These are phyloP conservation scores for Triangularia setosa DNA, from an alignment of 2,329 filamentous ascomycete species.

Conservation along the genomic window DNA sequence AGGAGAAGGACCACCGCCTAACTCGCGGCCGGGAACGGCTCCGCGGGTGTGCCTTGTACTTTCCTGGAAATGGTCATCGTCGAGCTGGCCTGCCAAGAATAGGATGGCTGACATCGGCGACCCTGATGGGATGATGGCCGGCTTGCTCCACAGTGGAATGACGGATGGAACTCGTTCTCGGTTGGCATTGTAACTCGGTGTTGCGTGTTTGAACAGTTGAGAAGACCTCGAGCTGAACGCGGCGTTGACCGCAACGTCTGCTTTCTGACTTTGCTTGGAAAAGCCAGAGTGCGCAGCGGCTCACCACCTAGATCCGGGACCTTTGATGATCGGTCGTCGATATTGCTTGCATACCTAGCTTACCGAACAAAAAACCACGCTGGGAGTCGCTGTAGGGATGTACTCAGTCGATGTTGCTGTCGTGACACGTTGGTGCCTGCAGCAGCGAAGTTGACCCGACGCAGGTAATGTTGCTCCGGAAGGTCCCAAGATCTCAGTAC, in stretches of 20 bases:
- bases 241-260: background rate
- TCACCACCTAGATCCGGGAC: background rate
- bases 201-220: background rate
- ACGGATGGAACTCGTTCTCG: background rate
- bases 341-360: constrained; percentile 5
- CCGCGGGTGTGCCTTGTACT: constrained; percentile 2
- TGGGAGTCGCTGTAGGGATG: background rate
- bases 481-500: constrained; percentile 9
- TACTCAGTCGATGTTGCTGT: constrained; percentile 6
- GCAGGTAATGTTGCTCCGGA: constrained; percentile 2
- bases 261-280: background rate
- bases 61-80: background rate
- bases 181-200: background rate
- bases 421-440: constrained; percentile 17
- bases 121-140: constrained; percentile 2
- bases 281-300: background rate
- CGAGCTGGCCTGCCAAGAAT: constrained; percentile 9
- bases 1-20: background rate
- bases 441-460: constrained; percentile 11
- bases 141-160: constrained; percentile 6
- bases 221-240: background rate
- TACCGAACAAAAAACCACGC: constrained; percentile 1
- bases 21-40: background rate
- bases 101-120: background rate
- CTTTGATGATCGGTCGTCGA: background rate